Evolutionary conservation across 257 asterid species (phyloP), one percentile per base, ranked within the genome.

Genomic region (Gardenia jasminoides): DNA sequence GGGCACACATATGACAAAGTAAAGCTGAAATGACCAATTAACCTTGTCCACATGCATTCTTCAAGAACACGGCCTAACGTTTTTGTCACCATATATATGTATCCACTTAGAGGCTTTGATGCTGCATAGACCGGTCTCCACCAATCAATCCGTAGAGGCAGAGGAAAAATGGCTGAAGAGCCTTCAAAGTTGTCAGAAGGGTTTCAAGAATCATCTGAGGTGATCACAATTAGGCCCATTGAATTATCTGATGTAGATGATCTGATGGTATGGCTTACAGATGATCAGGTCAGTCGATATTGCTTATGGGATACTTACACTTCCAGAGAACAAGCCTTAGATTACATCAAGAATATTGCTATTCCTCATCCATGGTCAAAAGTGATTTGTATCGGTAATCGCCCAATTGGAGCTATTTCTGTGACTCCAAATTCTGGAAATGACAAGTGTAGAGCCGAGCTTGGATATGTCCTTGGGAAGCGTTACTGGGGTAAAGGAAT

Each of bases 251-350:
- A 92, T 69, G 64, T 67, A 8, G 92, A 90, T 78, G 90, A 86
- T 81, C 80, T 90, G 85, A 89, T 92, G 97, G 79, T 72, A 33
- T 92, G 95, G 92, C 88, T 81, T 19, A 64, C 84, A 20, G 93
- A 90, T 80, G 93, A 86, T 10, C 85, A 81, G 70, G 95, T 92
- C 10, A 80, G 77, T 66, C 76, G 74, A 15, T 89, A 75, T 77
- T 87, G 91, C 82, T 6, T 19, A 2, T 90, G 94, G 92, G 92
- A 90, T 7, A 78, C 91, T 1, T 89, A 84, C 80, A 85, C 88
- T 56, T 88, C 86, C 1, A 88, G 41, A 65, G 83, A 84, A 2
- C 83, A 74, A 59, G 84, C 82, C 28, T 13, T 82, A 1, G 85
- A 82, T 48, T 84, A 39, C 81, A 74, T 84, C 75, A 77, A 72